Evolutionary conservation across 495 filamentous ascomycete genomes (phyloP).

Genomic region (Darksidea phi): DNA sequence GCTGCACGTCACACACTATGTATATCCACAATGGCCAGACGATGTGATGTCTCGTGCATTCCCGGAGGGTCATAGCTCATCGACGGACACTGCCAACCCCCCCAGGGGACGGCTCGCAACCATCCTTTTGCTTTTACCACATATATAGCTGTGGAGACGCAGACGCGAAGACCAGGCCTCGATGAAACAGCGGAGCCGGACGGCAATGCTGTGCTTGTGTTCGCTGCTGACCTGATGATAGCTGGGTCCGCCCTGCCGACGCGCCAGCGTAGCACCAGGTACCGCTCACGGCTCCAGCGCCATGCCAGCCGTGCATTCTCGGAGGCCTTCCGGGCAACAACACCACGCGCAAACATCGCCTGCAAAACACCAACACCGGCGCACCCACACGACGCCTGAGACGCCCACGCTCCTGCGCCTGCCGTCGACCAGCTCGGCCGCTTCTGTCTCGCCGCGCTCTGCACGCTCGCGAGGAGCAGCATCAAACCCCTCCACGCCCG

Average conservation of each 20-base stretch:
- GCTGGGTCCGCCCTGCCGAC: neutral
- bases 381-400: conserved; percentile 19
- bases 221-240: neutral
- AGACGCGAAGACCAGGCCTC: neutral
- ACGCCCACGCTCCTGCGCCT: conserved; percentile 22
- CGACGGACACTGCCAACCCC: conserved; percentile 11
- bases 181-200: conserved; percentile 9
- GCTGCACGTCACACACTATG: conserved; percentile 28
- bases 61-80: conserved; percentile 2
- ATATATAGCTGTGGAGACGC: neutral
- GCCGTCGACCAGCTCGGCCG: conserved; percentile 20
- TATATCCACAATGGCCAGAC: conserved; percentile 13
- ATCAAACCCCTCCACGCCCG: conserved; percentile 31
- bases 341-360: conserved; percentile 3
- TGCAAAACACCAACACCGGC: conserved; percentile 31
- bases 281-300: neutral
- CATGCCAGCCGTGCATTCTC: conserved; percentile 8
- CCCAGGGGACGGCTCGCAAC: neutral
- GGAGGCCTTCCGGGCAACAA: neutral
- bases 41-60: conserved; percentile 31
- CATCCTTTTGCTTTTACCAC: neutral
- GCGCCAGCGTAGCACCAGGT: neutral
- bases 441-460: conserved; percentile 12
- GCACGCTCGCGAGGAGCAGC: conserved; percentile 20
- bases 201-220: neutral